These are phyloP conservation scores for Suhomyces tanzawaensis DNA, from an alignment of 805 yeast species.

Conservation along the genomic window DNA sequence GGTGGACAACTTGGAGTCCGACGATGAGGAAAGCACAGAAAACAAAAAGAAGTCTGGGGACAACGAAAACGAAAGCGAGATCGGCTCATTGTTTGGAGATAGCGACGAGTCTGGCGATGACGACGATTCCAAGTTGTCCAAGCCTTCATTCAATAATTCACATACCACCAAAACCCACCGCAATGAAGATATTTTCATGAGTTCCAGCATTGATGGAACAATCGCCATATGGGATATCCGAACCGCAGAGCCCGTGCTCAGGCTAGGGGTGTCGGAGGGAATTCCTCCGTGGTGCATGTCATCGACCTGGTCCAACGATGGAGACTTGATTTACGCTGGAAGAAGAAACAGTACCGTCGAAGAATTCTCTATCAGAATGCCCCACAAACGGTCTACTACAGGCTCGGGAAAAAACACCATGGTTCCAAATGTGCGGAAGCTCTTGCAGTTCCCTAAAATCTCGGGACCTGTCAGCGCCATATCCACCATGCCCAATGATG, in stretches of 20 bases:
- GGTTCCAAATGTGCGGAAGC: slow-evolving; percentile 50
- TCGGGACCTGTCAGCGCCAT: slow-evolving; percentile 90
- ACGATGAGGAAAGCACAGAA: slow-evolving; percentile 3
- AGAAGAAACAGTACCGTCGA: slow-evolving; percentile 88
- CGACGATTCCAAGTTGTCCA: slow-evolving; percentile 7
- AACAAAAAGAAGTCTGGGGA: slow-evolving; percentile 17
- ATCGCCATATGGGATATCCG: slow-evolving; percentile 83
- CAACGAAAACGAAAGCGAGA: slow-evolving; percentile 24
- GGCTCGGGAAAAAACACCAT: slow-evolving; percentile 12
- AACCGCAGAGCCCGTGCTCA: slow-evolving; percentile 42
- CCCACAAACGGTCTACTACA: slow-evolving; percentile 28
- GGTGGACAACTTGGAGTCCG: slow-evolving; percentile 21
- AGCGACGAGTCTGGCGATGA: slow-evolving; percentile 31
- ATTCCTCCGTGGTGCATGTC: slow-evolving; percentile 95
- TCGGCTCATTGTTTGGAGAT: slow-evolving; percentile 49
- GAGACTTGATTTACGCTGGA: slow-evolving; percentile 77
- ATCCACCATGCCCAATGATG: slow-evolving; percentile 73
- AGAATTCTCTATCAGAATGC: slow-evolving; percentile 63
- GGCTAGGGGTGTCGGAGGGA: slow-evolving; percentile 54
- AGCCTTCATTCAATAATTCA: slow-evolving; percentile 12
- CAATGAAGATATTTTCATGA: slow-evolving; percentile 57
- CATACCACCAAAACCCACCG: slow-evolving; percentile 21
- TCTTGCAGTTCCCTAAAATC: slow-evolving; percentile 74
- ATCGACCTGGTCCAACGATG: slow-evolving; percentile 84
- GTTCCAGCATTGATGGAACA: slow-evolving; percentile 82